Percentiles rank a stretch among this genome's conserved stretches.
These are phyloP conservation scores for Hypoxylon sp. DNA, from an alignment of 2,329 filamentous ascomycete genomes.

Conservation along the genomic window DNA sequence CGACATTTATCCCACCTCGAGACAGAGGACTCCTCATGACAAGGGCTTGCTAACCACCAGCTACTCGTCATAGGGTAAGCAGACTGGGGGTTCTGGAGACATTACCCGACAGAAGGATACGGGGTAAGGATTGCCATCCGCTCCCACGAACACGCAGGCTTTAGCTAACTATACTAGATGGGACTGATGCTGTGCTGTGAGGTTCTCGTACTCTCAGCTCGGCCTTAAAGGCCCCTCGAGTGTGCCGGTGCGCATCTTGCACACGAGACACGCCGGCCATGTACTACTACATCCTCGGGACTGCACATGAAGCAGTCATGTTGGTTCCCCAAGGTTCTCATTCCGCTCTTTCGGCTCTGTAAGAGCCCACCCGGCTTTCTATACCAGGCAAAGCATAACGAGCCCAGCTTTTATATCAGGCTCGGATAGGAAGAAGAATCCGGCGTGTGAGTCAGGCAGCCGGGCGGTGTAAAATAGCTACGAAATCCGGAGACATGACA, in stretches of 20 bases:
- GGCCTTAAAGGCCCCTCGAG: neutral
- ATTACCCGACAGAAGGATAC: conserved; percentile 80
- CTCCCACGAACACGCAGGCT: neutral
- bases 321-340: conserved; percentile 14
- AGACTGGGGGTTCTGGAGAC: conserved; percentile 70
- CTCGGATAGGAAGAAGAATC: neutral
- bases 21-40: neutral
- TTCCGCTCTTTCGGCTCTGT: neutral
- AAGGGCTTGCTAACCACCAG: no score
- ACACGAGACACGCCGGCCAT: neutral
- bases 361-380: neutral
- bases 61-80: conserved; percentile 64
- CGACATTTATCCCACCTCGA: neutral
- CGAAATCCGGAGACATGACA: neutral
- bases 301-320: conserved; percentile 30
- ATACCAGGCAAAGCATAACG: neutral
- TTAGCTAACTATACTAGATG: conserved; percentile 37
- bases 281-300: conserved; percentile 27
- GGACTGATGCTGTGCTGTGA: conserved; percentile 39
- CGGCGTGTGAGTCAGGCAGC: neutral
- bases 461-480: neutral
- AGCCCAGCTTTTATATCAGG: neutral
- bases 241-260: conserved; percentile 1
- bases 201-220: neutral
- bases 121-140: conserved; percentile 62